phyloP scores from a whole-genome alignment of 257 asterid genomes.

The Ophiorrhiza pumila region DNA sequence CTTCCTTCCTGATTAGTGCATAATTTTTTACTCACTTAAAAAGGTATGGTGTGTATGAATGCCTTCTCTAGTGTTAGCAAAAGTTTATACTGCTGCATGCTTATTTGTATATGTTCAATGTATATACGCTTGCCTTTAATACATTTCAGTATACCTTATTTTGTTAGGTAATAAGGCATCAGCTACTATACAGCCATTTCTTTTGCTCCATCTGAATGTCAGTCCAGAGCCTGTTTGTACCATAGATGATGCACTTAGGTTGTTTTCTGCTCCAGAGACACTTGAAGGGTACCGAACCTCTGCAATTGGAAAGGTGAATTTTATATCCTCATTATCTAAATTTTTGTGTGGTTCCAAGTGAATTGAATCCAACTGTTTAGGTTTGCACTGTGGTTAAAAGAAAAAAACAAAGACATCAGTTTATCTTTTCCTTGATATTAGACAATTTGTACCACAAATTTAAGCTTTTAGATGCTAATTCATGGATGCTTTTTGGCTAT shows the following conservation, averaged over 20 bases:
- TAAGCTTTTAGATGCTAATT: background rate
- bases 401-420: background rate
- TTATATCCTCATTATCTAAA: background rate
- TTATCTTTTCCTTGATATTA: background rate
- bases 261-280: slow-evolving; percentile 77
- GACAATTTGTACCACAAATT: background rate
- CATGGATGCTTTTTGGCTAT: slow-evolving; percentile 1
- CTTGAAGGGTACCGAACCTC: slow-evolving; percentile 67
- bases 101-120: background rate
- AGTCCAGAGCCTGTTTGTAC: slow-evolving; percentile 61
- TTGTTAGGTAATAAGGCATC: slow-evolving; percentile 63
- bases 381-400: background rate
- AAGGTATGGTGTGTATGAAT: background rate
- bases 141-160: background rate
- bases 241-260: slow-evolving; percentile 70
- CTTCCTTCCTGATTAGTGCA: background rate
- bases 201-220: slow-evolving; percentile 78
- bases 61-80: background rate
- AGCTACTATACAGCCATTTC: slow-evolving; percentile 79
- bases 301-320: slow-evolving; percentile 62
- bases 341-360: background rate
- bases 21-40: background rate
- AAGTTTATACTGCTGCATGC: background rate
- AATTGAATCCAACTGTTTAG: background rate
- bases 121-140: background rate